Conservation (phyloP, 805 yeast species). For the Yamadazyma phyllophila region DNA sequence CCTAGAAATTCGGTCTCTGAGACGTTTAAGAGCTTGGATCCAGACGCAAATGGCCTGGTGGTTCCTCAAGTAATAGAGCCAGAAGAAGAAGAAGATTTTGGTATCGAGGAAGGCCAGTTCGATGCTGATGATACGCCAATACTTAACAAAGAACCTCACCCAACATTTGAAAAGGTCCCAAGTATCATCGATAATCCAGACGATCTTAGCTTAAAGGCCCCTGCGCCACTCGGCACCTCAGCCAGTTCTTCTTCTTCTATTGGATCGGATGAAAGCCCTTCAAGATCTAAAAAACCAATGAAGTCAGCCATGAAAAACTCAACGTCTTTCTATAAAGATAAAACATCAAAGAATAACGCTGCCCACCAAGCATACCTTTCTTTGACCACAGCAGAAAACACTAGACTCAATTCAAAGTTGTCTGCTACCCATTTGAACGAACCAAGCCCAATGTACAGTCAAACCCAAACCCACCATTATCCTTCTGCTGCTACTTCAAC, state of each 20-base stretch:
- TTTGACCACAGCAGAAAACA: slow-evolving; percentile 75
- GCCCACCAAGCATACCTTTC: slow-evolving; percentile 67
- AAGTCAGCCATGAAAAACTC: slow-evolving; percentile 53
- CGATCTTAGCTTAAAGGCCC: slow-evolving; percentile 20
- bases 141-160: slow-evolving; percentile 21
- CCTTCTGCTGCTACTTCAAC: slow-evolving; percentile 7
- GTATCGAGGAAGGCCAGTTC: slow-evolving; percentile 21
- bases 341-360: slow-evolving; percentile 25
- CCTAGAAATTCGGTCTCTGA: background rate
- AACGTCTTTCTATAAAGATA: slow-evolving; percentile 19
- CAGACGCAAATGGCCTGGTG: background rate
- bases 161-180: slow-evolving; percentile 31
- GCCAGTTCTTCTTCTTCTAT: slow-evolving; percentile 32
- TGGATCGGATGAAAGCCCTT: slow-evolving; percentile 27
- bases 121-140: slow-evolving; percentile 24
- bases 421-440: slow-evolving; percentile 39
- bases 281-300: slow-evolving; percentile 37
- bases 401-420: slow-evolving; percentile 65
- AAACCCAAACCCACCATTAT: slow-evolving; percentile 13
- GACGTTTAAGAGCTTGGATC: background rate
- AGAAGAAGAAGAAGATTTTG: slow-evolving; percentile 23
- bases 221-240: slow-evolving; percentile 14
- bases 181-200: slow-evolving; percentile 19
- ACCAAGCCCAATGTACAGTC: slow-evolving; percentile 11
- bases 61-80: background rate